Conservation (phyloP, 495 filamentous ascomycete genomes). For the Recurvomyces mirabilis region DNA sequence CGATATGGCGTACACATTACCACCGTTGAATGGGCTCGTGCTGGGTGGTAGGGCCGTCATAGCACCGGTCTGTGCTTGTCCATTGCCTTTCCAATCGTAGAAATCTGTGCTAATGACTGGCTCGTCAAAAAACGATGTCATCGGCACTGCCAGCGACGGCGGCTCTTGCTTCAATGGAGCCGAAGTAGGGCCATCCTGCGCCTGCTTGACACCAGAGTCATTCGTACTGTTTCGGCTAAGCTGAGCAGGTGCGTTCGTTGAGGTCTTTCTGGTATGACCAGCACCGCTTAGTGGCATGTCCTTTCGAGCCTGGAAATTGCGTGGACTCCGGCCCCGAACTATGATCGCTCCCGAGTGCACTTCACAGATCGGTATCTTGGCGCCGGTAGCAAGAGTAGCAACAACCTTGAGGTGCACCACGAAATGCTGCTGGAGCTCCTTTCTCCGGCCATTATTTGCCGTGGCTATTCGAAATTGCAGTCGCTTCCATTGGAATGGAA, state of each 20-base stretch:
- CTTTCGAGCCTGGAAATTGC: conserved; percentile 58
- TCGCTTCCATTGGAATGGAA: conserved; percentile 81
- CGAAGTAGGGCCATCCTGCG: conserved; percentile 5
- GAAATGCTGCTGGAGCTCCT: conserved; percentile 61
- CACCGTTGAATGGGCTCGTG: conserved; percentile 13
- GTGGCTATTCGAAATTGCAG: conserved; percentile 88
- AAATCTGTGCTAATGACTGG: conserved; percentile 18
- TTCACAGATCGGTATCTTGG: conserved; percentile 47
- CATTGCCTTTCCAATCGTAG: conserved; percentile 24
- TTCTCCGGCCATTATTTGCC: conserved; percentile 66
- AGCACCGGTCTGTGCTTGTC: conserved; percentile 6
- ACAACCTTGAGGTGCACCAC: conserved; percentile 53
- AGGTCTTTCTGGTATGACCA: conserved; percentile 28
- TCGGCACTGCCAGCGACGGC: conserved; percentile 15
- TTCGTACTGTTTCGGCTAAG: conserved; percentile 39
- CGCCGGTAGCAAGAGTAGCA: conserved; percentile 48
- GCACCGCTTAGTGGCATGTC: conserved; percentile 49
- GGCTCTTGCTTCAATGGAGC: conserved; percentile 13
- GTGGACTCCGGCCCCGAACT: conserved; percentile 54
- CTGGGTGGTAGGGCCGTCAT: conserved; percentile 13
- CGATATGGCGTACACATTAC: conserved; percentile 14
- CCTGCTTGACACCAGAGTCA: conserved; percentile 30
- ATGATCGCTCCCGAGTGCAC: conserved; percentile 56
- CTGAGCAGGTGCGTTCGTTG: conserved; percentile 25
- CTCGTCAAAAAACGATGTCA: conserved; percentile 4